These are phyloP conservation scores for Fusarium redolens DNA, from an alignment of 2,329 filamentous ascomycete genomes.

Conservation along the genomic window DNA sequence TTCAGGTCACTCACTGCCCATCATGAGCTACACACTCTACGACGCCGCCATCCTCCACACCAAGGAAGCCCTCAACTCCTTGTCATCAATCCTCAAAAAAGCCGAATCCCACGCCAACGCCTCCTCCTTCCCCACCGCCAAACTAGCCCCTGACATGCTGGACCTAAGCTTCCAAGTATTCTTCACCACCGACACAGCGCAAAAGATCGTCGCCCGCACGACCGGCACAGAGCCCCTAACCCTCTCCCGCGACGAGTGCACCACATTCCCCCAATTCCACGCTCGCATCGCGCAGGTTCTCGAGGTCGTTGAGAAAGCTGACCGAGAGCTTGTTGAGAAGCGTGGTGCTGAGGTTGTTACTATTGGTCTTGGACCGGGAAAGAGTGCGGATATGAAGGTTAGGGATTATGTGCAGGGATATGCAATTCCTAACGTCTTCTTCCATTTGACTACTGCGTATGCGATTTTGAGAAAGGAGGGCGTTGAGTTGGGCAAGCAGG, in stretches of 20 bases:
- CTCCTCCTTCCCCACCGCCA: constrained; percentile 47
- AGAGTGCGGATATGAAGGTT: constrained; percentile 41
- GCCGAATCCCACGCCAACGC: constrained; percentile 49
- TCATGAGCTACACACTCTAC: constrained; percentile 56
- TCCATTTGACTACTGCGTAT: constrained; percentile 71
- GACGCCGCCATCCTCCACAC: constrained; percentile 51
- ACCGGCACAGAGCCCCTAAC: constrained; percentile 46
- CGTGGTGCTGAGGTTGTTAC: constrained; percentile 45
- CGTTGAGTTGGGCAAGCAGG: constrained; percentile 69
- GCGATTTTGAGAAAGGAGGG: constrained; percentile 70
- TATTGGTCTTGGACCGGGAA: constrained; percentile 47
- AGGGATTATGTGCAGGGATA: constrained; percentile 60
- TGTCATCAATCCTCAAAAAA: constrained; percentile 52
- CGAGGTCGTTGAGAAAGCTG: constrained; percentile 48
- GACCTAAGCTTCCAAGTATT: constrained; percentile 56
- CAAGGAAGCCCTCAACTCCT: constrained; percentile 47
- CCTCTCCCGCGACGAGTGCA: constrained; percentile 45
- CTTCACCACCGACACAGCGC: constrained; percentile 45
- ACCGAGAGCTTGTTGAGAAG: constrained; percentile 50
- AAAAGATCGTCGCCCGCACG: constrained; percentile 50
- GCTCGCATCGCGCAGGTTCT: constrained; percentile 49
- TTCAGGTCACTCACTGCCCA: constrained; percentile 28
- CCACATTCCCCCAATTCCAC: constrained; percentile 51
- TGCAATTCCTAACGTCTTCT: constrained; percentile 71
- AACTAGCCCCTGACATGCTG: constrained; percentile 57